These are phyloP conservation scores for Scutellaria minor DNA, from an alignment of 257 asterid species.

Conservation along the genomic window DNA sequence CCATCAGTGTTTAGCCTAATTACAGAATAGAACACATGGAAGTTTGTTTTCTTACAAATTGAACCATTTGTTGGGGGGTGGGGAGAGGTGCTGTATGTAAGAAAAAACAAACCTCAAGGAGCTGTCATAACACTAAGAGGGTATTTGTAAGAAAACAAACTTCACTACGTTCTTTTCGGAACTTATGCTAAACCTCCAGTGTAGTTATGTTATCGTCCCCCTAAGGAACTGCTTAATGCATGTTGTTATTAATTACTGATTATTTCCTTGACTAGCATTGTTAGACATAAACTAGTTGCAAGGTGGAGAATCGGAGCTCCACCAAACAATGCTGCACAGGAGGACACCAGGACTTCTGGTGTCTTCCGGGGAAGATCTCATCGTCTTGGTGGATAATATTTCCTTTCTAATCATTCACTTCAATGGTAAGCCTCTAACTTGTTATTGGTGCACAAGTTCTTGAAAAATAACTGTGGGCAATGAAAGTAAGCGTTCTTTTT, in stretches of 20 bases:
- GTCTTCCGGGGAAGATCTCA: slow-evolving; percentile 85
- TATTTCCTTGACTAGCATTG: slow-evolving; percentile 52
- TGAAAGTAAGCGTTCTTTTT: slow-evolving; percentile 12
- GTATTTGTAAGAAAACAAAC: no score
- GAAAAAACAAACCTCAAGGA: no score
- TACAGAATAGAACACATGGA: no score
- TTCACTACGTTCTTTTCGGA: no score
- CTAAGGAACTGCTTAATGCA: not conserved
- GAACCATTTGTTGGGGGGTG: no score
- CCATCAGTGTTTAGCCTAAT: no score
- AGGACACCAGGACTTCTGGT: slow-evolving; percentile 55
- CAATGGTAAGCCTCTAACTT: not conserved
- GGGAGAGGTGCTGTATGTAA: no score
- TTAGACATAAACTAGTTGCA: slow-evolving; percentile 66
- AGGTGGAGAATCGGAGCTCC: slow-evolving; percentile 80
- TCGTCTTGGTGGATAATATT: slow-evolving; percentile 65
- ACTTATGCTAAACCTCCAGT: no score
- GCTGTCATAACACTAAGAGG: no score
- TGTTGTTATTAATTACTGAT: slow-evolving; percentile 29
- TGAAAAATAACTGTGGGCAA: slow-evolving; percentile 19
- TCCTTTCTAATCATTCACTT: not conserved
- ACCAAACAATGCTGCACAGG: slow-evolving; percentile 39
- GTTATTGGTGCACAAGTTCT: slow-evolving; percentile 20
- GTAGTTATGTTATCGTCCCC: no score
- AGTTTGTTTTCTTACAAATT: no score